Evolutionary conservation across 257 asterid species (phyloP).

Genomic region (Solanum dulcamara): DNA sequence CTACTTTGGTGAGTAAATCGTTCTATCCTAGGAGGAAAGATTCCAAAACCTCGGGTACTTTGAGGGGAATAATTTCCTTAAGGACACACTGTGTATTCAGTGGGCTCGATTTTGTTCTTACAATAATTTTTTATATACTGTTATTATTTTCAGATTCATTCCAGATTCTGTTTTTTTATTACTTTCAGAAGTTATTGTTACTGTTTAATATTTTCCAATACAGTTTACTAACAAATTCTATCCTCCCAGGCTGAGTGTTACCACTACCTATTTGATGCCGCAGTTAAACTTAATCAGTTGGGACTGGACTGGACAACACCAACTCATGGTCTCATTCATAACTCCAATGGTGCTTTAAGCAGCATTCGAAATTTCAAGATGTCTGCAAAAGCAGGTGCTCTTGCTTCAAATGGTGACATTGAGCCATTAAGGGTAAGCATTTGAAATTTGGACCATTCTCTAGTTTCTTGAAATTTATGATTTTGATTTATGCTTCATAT

Average conservation of each 20-base stretch:
- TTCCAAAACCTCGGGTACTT: no score
- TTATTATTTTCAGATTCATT: no score
- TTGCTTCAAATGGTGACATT: conserved; percentile 15
- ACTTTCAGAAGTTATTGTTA: no score
- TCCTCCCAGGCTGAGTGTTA: conserved; percentile 77
- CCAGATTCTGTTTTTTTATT: no score
- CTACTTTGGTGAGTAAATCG: no score
- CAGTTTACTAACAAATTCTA: no score
- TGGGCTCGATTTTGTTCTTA: no score
- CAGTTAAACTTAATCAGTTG: conserved; percentile 77
- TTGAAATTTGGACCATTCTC: neutral
- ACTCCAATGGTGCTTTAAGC: conserved; percentile 16
- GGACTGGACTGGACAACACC: conserved; percentile 86
- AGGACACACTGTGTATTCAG: no score
- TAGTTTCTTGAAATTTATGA: neutral
- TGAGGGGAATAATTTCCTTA: no score
- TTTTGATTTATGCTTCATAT: neutral
- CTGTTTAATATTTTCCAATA: no score
- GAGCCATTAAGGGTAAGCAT: conserved; percentile 48
- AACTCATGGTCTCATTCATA: conserved; percentile 53
- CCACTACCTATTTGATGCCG: conserved; percentile 94
- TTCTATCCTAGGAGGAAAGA: no score
- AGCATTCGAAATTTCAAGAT: conserved; percentile 10
- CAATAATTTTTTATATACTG: no score
- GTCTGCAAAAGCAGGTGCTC: conserved; percentile 14